These are phyloP conservation scores for Lecanicillium sp. DNA, from an alignment of 2,329 filamentous ascomycete genomes.

Conservation along the genomic window DNA sequence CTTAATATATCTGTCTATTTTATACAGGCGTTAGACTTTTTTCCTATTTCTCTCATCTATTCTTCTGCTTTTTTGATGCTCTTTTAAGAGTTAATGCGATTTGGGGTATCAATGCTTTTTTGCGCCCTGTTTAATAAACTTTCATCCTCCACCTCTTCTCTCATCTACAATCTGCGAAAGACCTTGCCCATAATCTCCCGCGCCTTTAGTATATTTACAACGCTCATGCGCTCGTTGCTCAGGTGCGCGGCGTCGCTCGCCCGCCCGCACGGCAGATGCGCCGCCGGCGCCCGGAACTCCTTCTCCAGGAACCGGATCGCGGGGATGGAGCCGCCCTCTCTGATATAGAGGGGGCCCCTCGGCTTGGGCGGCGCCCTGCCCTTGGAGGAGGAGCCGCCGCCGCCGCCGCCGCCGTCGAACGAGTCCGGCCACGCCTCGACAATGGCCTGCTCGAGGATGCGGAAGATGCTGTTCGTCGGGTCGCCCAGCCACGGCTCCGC, in stretches of 20 bases:
- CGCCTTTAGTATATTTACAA: slow-evolving; percentile 85
- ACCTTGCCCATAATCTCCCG: slow-evolving; percentile 86
- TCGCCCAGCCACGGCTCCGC: slow-evolving; percentile 96
- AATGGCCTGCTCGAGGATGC: slow-evolving; percentile 78
- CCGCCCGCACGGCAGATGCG: slow-evolving; percentile 89
- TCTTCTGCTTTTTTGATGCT: no score
- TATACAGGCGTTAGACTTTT: no score
- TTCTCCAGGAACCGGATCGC: slow-evolving; percentile 92
- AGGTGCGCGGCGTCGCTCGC: slow-evolving; percentile 91
- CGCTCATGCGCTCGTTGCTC: slow-evolving; percentile 86
- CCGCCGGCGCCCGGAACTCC: slow-evolving; percentile 84
- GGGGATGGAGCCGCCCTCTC: slow-evolving; percentile 92
- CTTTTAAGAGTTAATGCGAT: no score
- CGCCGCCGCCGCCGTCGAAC: slow-evolving; percentile 26
- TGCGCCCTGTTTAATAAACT: no score
- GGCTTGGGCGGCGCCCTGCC: slow-evolving; percentile 25
- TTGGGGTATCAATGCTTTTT: no score
- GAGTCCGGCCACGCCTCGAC: slow-evolving; percentile 73
- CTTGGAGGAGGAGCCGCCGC: background rate
- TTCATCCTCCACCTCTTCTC: background rate
- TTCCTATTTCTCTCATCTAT: no score
- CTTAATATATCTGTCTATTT: no score
- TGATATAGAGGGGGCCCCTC: slow-evolving; percentile 78
- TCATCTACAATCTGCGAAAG: slow-evolving; percentile 58
- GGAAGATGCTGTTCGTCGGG: slow-evolving; percentile 83